Evolutionary conservation across 192 early-diverging fungal genomes (phyloP).

Genomic region (Coemansia sp.): DNA sequence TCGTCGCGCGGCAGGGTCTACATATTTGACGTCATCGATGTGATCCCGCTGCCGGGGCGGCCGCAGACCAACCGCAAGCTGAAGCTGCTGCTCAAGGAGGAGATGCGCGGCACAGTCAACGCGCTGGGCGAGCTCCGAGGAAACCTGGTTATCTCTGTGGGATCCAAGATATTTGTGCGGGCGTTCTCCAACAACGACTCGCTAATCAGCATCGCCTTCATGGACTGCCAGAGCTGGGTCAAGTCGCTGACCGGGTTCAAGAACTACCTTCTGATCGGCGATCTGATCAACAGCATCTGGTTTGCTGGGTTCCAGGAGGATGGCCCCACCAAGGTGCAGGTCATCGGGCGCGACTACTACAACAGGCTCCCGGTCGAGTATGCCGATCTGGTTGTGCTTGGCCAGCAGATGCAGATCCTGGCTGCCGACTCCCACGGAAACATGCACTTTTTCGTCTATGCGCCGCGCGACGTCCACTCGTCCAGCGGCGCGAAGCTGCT

Average conservation of each 20-base stretch:
- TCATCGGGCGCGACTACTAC: conserved; percentile 88
- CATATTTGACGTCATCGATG: conserved; percentile 93
- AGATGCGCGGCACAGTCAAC: conserved; percentile 85
- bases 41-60: conserved; percentile 92
- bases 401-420: conserved; percentile 72
- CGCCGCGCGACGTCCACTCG: conserved; percentile 87
- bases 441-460: conserved; percentile 80
- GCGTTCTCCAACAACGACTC: conserved; percentile 79
- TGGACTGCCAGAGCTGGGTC: conserved; percentile 92
- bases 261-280: conserved; percentile 85
- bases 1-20: conserved; percentile 85
- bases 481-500: conserved; percentile 85
- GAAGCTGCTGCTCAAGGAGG: conserved; percentile 78
- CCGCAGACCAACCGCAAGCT: conserved; percentile 93
- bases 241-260: conserved; percentile 78
- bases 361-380: conserved; percentile 67
- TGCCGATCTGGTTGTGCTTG: conserved; percentile 78
- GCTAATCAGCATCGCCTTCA: conserved; percentile 88
- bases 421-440: conserved; percentile 73
- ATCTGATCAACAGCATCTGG: conserved; percentile 83
- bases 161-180: conserved; percentile 85
- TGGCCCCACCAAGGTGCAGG: conserved; percentile 82
- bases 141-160: conserved; percentile 82
- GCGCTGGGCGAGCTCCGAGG: conserved; percentile 84
- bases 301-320: conserved; percentile 92